Base-by-base conservation (phyloP, 1,284 basidiomycete genomes). In the Trichosporon sp. region DNA sequence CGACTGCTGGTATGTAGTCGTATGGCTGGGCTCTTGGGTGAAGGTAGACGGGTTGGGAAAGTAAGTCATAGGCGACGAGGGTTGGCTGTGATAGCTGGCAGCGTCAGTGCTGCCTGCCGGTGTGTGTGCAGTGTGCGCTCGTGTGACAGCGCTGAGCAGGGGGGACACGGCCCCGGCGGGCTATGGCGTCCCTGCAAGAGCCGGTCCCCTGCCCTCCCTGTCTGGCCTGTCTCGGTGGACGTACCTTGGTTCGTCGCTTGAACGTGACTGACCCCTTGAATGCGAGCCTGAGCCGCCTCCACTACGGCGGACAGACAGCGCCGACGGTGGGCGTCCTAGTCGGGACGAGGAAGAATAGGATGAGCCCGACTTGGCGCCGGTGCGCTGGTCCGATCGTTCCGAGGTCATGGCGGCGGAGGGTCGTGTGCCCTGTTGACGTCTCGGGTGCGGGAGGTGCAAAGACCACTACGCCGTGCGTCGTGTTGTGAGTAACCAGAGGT, bases 41-140 rank as follows among this genome's bases (percentile, higher is more conserved):
- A 76, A 76, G 0, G 75, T 69, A 14, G 75, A 75, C 10, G 74
- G 76, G 61, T 74, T 75, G 33, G 76, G 76, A 46, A 78, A 78
- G 64, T 78, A 77, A 13, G 76, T 77, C 57, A 78, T 75, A 8
- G 76, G 76, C 9, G 73, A 75, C 7, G 71, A 66, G 2, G 73
- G 72, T 56, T 66, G 66, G 40, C 71, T 71, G 59, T 33, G 27
- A 19, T n/a, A 29, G 49, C 32, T 27, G 25, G 4, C 27, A 16
- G 27, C 16, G 60, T 56, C 8, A 40, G 60, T 56, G 13, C n/a
- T n/a, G 7, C n/a, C n/a, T n/a, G n/a, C n/a, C n/a, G n/a, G n/a
- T n/a, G n/a, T n/a, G n/a, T n/a, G n/a, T n/a, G n/a, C n/a, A n/a
- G n/a, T n/a, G n/a, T n/a, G n/a, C 29, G 49, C 49, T 54, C 49